Conservation (phyloP, 2,329 filamentous ascomycete genomes). For the Capronia coronata region DNA sequence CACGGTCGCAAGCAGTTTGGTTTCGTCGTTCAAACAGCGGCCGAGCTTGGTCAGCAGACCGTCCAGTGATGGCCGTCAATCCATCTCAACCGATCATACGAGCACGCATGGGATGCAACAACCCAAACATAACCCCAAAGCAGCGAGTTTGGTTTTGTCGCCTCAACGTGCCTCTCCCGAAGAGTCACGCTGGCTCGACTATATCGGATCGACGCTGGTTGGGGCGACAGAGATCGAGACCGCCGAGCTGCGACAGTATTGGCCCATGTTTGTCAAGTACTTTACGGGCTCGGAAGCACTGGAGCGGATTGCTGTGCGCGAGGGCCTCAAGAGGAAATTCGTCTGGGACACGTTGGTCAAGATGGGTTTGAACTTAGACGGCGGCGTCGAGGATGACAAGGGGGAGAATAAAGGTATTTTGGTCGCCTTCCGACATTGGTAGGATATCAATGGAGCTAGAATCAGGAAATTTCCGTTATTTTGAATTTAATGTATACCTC, state of each 20-base stretch:
- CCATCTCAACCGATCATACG: constrained; percentile 23
- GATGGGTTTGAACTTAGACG: constrained; percentile 50
- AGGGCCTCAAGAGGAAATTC: constrained; percentile 75
- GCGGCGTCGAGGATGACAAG: constrained; percentile 23
- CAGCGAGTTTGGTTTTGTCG: constrained; percentile 57
- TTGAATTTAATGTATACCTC: too few relatives aligned
- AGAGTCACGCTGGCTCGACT: constrained; percentile 63
- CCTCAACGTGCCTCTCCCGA: constrained; percentile 71
- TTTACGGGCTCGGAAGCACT: constrained; percentile 80
- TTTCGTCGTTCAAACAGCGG: constrained; percentile 14
- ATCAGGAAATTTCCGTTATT: too few relatives aligned
- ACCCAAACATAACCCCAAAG: constrained; percentile 22
- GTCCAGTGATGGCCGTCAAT: constrained; percentile 23
- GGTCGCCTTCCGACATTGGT: constrained; percentile 26
- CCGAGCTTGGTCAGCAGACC: constrained; percentile 23
- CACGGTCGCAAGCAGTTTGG: constrained; percentile 3
- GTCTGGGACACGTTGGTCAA: constrained; percentile 52
- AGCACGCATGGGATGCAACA: constrained; percentile 11
- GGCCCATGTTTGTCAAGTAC: constrained; percentile 72
- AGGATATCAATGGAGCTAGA: not conserved
- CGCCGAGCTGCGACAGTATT: constrained; percentile 54
- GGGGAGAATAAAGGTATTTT: constrained; percentile 22
- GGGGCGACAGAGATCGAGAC: constrained; percentile 12
- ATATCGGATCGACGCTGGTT: constrained; percentile 34
- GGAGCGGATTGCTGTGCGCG: constrained; percentile 77